Evolutionary conservation across 805 yeast species (phyloP).

Genomic region (Suhomyces canberraensis): DNA sequence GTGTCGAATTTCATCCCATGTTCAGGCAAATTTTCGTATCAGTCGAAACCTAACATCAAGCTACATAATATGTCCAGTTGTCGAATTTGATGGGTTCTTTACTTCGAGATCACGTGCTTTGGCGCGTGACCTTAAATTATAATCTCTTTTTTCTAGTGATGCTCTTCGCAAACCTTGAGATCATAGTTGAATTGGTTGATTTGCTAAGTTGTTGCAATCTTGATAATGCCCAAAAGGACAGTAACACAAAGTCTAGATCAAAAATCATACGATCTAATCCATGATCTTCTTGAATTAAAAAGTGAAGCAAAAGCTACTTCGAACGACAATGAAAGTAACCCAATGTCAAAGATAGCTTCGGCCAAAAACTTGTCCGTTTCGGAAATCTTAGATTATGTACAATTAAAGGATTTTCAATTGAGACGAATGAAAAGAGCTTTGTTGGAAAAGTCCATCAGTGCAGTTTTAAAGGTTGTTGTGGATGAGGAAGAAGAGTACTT

Average conservation of each 20-base stretch:
- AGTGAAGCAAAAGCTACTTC: conserved; percentile 56
- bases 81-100: too few relatives aligned
- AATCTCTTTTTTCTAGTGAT: background rate
- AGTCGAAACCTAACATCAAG: too few relatives aligned
- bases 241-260: conserved; percentile 41
- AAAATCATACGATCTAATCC: conserved; percentile 54
- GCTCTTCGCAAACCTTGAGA: too few relatives aligned
- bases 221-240: conserved; percentile 11
- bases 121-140: background rate
- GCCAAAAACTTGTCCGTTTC: conserved; percentile 55
- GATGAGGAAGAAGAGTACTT: conserved; percentile 64
- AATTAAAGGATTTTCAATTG: conserved; percentile 62
- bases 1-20: too few relatives aligned
- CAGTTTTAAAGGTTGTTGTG: conserved; percentile 51
- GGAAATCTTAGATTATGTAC: conserved; percentile 58
- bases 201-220: background rate
- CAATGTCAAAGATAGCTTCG: conserved; percentile 47
- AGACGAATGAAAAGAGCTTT: conserved; percentile 64
- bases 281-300: conserved; percentile 55
- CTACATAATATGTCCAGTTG: too few relatives aligned
- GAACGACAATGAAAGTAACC: conserved; percentile 36
- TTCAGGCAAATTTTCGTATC: too few relatives aligned
- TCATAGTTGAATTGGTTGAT: too few relatives aligned
- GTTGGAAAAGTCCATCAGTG: conserved; percentile 62
- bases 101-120: background rate